Conservation (phyloP, 2,329 filamentous ascomycete species). For the Thielaviopsis punctulata region DNA sequence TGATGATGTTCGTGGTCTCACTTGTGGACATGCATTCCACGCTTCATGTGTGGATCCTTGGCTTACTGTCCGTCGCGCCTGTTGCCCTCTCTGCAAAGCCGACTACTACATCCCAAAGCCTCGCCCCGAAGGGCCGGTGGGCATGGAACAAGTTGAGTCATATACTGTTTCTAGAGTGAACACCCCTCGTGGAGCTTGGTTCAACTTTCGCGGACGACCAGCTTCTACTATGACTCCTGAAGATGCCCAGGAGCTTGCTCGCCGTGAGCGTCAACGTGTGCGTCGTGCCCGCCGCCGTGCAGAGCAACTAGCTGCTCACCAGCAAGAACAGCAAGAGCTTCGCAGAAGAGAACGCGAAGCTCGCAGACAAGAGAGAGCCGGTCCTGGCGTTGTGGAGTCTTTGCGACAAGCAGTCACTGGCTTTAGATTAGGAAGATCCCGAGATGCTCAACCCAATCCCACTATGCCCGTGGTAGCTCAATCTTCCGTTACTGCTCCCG, state of each 20-base stretch:
- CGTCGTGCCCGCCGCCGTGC: slow-evolving; percentile 8
- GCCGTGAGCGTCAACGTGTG: slow-evolving; percentile 7
- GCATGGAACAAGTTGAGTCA: slow-evolving; percentile 17
- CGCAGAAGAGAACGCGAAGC: slow-evolving; percentile 1
- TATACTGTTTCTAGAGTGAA: slow-evolving; percentile 29
- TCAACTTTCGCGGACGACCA: slow-evolving; percentile 20
- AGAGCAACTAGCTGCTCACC: slow-evolving; percentile 1
- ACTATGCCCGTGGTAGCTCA: background rate
- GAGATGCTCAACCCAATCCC: background rate
- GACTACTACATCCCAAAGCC: slow-evolving; percentile 95
- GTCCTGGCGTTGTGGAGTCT: slow-evolving; percentile 1
- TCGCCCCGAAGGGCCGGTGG: slow-evolving; percentile 34
- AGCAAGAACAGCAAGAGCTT: slow-evolving; percentile 8
- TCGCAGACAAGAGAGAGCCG: slow-evolving; percentile 1
- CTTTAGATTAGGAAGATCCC: background rate
- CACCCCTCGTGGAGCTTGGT: slow-evolving; percentile 27
- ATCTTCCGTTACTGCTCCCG: slow-evolving; percentile 10
- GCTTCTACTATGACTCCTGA: slow-evolving; percentile 19
- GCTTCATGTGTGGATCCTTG: slow-evolving; percentile 90
- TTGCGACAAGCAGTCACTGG: background rate
- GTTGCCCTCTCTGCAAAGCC: slow-evolving; percentile 93
- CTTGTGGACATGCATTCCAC: slow-evolving; percentile 97
- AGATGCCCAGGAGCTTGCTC: slow-evolving; percentile 1
- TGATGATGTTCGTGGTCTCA: slow-evolving; percentile 83
- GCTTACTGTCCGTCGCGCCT: slow-evolving; percentile 84